Base-by-base conservation (phyloP, 2,329 filamentous ascomycete species). In the Apiospora kogelbergensis region DNA sequence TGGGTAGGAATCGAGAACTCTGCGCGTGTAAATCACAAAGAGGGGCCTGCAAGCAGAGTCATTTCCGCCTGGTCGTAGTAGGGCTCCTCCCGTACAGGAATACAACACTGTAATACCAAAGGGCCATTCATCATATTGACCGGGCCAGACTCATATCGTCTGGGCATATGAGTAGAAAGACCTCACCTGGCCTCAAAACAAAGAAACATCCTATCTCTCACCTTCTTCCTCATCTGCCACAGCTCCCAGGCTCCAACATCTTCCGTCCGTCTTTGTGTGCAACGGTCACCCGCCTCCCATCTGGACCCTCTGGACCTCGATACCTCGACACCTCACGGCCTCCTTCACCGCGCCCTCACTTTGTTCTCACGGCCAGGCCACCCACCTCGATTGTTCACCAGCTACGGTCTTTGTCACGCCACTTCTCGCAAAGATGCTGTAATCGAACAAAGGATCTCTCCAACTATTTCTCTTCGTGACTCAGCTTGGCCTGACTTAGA, bases 401-500 rank as follows among this genome's bases (percentile, higher is more conserved):
- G 17, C 20, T 37, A 60, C 30, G 17, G 53, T 30, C 53, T 60
- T 60, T 60, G 30, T 60, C 30, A 30, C 53, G 53, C 53, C 53
- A 60, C 53, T 37, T 42, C 63, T 1, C 63, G 9, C 63, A 65
- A 65, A 42, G 22, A 65, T 65, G 63, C 22, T 30, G 22, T 65
- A 65, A 37, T 42, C 37, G 41, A 44, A 65, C 63, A 65, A 65
- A 44, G 63, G 17, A 41, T 20, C 13, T 42, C 37, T 44, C 41
- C 41, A 26, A 17, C 66, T 75, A 73, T 72, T 75, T 74, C 73
- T 74, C 68, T 74, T 70, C 45, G 33, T 69, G 45, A 68, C 57
- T 69, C 70, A 72, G 70, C 64, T 40, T 65, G 67, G 64, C 15
- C 68, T 72, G 71, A 66, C 65, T 45, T 33, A 37, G 53, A 60